Percentiles rank a stretch among this genome's conserved stretches.
phyloP scores from a whole-genome alignment of 192 early-diverging fungal species.

The Coemansia sp. region DNA sequence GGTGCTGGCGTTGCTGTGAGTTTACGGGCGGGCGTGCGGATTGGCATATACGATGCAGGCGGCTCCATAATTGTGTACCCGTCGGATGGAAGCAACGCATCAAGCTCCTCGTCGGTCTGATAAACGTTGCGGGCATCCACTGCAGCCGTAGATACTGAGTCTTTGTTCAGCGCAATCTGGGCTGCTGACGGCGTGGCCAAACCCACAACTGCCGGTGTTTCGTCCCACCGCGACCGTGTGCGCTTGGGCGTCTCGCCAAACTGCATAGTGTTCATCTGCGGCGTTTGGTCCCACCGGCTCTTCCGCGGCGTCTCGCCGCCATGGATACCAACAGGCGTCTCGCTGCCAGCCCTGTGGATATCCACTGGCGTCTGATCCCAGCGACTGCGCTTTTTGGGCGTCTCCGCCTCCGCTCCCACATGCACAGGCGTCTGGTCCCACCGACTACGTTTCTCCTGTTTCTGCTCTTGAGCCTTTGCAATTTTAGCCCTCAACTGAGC shows the following conservation, averaged over 20 bases:
- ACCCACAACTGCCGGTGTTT: constrained; percentile 71
- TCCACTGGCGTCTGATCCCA: constrained; percentile 74
- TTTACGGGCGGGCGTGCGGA: constrained; percentile 94
- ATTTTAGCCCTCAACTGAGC: constrained; percentile 69
- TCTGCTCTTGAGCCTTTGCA: constrained; percentile 61
- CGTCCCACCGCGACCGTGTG: constrained; percentile 94
- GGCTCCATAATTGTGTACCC: constrained; percentile 93
- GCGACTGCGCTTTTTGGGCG: constrained; percentile 55
- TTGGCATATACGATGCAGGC: constrained; percentile 84
- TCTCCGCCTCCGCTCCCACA: constrained; percentile 41
- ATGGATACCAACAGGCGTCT: constrained; percentile 20
- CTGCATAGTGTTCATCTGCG: constrained; percentile 24
- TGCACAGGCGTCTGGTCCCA: constrained; percentile 64
- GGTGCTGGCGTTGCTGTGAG: constrained; percentile 92
- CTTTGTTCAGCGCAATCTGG: background rate
- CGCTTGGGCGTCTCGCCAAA: constrained; percentile 58
- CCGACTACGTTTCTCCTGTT: constrained; percentile 65
- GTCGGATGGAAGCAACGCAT: constrained; percentile 84
- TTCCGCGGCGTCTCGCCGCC: constrained; percentile 26
- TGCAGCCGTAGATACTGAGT: constrained; percentile 55
- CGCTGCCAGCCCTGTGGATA: constrained; percentile 6
- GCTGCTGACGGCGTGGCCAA: constrained; percentile 9
- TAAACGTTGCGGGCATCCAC: constrained; percentile 84
- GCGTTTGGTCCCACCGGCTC: constrained; percentile 70
- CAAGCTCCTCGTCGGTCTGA: constrained; percentile 92